Percentiles rank a stretch among this genome's conserved stretches.
These are phyloP conservation scores for Gymnopus androsaceus DNA, from an alignment of 1,284 basidiomycete genomes.

Conservation along the genomic window DNA sequence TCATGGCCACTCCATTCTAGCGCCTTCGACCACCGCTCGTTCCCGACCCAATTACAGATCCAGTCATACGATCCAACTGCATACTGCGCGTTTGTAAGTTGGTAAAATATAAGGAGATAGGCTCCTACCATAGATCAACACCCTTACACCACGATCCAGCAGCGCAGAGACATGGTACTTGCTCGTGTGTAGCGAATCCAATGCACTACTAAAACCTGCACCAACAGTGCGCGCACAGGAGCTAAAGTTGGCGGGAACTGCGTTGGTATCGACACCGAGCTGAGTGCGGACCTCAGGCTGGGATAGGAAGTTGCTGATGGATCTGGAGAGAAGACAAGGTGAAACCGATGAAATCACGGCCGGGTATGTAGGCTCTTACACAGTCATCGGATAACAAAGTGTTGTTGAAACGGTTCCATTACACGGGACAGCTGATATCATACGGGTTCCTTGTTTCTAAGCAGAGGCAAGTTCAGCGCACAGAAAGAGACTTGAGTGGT, in stretches of 20 bases:
- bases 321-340: slow-evolving; percentile 33
- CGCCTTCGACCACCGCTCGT: slow-evolving; percentile 60
- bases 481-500: neutral
- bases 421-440: slow-evolving; percentile 64
- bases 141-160: slow-evolving; percentile 72
- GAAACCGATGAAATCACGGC: neutral
- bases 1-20: slow-evolving; percentile 67
- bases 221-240: slow-evolving; percentile 47
- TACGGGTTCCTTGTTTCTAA: slow-evolving; percentile 56
- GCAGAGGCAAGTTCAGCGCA: neutral
- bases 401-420: slow-evolving; percentile 40
- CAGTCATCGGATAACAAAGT: slow-evolving; percentile 47
- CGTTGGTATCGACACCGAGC: slow-evolving; percentile 61
- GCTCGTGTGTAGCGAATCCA: slow-evolving; percentile 46
- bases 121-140: slow-evolving; percentile 69
- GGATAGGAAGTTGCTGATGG: slow-evolving; percentile 57
- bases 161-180: slow-evolving; percentile 66
- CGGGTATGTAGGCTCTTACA: neutral
- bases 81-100: neutral
- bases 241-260: slow-evolving; percentile 47
- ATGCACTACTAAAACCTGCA: slow-evolving; percentile 37
- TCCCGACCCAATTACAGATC: slow-evolving; percentile 78
- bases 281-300: slow-evolving; percentile 48
- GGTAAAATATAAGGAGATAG: neutral
- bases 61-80: slow-evolving; percentile 64